Evolutionary conservation across 768 basidiomycete genomes (phyloP).

Genomic region (Pisolithus marmoratus): DNA sequence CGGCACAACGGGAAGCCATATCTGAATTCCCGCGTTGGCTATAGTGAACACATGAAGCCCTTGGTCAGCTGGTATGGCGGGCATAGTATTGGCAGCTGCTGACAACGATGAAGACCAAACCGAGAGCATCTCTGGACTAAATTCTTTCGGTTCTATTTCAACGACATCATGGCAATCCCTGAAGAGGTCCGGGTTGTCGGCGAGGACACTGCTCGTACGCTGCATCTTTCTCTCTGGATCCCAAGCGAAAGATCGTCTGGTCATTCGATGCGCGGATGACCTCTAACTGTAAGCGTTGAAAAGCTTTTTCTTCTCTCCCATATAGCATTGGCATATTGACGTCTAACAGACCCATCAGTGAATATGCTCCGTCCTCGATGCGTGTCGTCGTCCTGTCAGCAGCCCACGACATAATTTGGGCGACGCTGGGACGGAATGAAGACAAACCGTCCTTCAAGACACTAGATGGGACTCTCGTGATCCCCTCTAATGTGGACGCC

Average conservation of each 20-base stretch:
- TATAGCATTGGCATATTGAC: slow-evolving; percentile 10
- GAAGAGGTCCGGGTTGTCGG: neutral
- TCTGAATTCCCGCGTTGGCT: neutral
- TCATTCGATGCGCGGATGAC: slow-evolving; percentile 3
- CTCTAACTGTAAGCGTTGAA: slow-evolving; percentile 3
- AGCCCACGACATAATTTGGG: slow-evolving; percentile 10
- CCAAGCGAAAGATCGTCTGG: slow-evolving; percentile 6
- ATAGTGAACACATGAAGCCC: neutral
- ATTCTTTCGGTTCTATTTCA: neutral
- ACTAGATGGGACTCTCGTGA: neutral
- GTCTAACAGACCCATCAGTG: slow-evolving; percentile 10
- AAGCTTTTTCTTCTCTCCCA: slow-evolving; percentile 10
- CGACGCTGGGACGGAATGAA: neutral
- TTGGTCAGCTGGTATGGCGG: neutral
- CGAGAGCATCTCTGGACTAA: neutral
- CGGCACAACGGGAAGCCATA: neutral
- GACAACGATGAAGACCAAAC: too few relatives aligned
- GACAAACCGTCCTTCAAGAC: neutral
- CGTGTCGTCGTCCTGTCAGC: slow-evolving; percentile 11
- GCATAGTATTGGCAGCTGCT: too few relatives aligned
- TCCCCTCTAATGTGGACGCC: neutral
- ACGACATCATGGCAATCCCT: neutral
- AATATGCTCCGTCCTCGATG: slow-evolving; percentile 13
- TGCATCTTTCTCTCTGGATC: neutral
- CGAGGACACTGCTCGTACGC: neutral